Evolutionary conservation across 176 grass and related monocot genomes (phyloP).

Genomic region (Cenchrus americanus): DNA sequence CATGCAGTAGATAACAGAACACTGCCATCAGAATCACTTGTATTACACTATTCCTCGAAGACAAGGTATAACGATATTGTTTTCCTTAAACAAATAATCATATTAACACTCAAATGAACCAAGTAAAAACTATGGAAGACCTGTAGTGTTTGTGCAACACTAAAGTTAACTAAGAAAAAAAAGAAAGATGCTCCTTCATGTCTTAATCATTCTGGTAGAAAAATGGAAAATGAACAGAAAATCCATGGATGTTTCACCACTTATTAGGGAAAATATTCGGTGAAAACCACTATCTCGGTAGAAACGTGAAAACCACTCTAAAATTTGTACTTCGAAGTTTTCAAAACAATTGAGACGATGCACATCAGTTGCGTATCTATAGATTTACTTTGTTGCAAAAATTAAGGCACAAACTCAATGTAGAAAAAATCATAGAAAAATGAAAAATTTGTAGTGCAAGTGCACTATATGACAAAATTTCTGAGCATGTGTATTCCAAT

Average conservation of each 20-base stretch:
- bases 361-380: too few relatives aligned
- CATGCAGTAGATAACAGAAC: background rate
- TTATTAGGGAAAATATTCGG: too few relatives aligned
- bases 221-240: background rate
- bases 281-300: too few relatives aligned
- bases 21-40: background rate
- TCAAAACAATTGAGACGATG: too few relatives aligned
- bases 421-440: too few relatives aligned
- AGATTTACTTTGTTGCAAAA: too few relatives aligned
- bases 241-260: background rate
- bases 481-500: too few relatives aligned
- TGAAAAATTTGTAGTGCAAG: too few relatives aligned
- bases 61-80: background rate
- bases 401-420: too few relatives aligned
- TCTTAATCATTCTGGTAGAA: background rate
- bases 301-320: too few relatives aligned
- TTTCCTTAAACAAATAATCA: background rate
- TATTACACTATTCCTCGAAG: background rate
- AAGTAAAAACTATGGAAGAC: background rate
- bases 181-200: background rate
- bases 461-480: too few relatives aligned
- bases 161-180: background rate
- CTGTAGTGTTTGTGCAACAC: background rate
- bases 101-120: background rate
- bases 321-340: too few relatives aligned